Percentiles rank a stretch among this genome's conserved stretches.
These are phyloP conservation scores for Xylaria palmicola DNA, from an alignment of 495 filamentous ascomycete genomes.

Conservation along the genomic window DNA sequence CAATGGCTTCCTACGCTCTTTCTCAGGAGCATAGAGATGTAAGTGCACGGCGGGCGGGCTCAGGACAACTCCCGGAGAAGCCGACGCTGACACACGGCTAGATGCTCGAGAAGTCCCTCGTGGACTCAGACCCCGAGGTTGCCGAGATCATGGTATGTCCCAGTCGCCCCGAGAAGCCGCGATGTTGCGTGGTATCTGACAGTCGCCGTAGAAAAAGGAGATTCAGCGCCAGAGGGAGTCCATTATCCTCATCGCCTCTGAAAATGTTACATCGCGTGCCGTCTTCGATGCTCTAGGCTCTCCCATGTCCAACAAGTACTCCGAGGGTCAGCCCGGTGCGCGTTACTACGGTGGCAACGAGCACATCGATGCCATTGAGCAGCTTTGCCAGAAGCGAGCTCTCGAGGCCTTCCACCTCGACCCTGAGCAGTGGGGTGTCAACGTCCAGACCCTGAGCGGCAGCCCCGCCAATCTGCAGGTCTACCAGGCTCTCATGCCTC, in stretches of 20 bases:
- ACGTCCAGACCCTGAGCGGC: conserved; percentile 92
- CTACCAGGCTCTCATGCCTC: conserved; percentile 97
- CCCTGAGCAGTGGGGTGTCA: conserved; percentile 92
- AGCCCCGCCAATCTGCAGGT: conserved; percentile 97
- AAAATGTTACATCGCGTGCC: conserved; percentile 85
- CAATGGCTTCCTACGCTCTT: conserved; percentile 67
- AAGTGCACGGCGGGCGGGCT: conserved; percentile 34
- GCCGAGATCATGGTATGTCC: conserved; percentile 84
- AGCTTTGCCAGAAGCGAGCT: conserved; percentile 92
- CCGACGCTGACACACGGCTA: conserved; percentile 55
- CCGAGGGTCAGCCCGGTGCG: conserved; percentile 95
- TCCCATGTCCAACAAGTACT: conserved; percentile 98
- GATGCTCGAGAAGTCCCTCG: conserved; percentile 87
- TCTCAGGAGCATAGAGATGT: conserved; percentile 86
- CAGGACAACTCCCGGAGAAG: conserved; percentile 4
- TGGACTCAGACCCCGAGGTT: conserved; percentile 86
- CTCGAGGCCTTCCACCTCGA: conserved; percentile 89
- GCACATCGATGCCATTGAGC: conserved; percentile 95
- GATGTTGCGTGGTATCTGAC: conserved; percentile 11
- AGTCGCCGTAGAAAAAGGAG: conserved; percentile 72
- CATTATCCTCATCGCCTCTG: conserved; percentile 95
- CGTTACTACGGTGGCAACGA: conserved; percentile 99
- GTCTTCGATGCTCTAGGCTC: conserved; percentile 89
- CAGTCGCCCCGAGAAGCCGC: conserved; percentile 9
- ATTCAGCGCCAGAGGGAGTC: conserved; percentile 97